phyloP scores from a whole-genome alignment of 192 early-diverging fungal genomes.

The Funneliformis mosseae region DNA sequence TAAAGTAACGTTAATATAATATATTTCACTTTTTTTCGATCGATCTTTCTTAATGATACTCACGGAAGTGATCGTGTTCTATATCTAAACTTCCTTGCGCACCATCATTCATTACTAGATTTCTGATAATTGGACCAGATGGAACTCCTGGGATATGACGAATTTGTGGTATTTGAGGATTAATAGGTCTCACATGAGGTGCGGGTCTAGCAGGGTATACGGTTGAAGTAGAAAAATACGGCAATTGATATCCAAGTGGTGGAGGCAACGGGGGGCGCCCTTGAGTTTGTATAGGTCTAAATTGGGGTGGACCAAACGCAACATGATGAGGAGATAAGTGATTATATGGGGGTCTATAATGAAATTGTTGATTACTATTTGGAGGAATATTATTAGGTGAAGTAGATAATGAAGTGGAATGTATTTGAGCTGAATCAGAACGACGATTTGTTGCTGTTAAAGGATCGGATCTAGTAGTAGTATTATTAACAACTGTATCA shows the following conservation, averaged over 20 bases:
- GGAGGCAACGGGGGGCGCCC: constrained; percentile 38
- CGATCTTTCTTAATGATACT: not conserved
- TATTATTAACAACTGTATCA: not conserved
- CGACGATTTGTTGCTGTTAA: not conserved
- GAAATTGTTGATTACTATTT: not conserved
- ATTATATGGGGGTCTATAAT: constrained; percentile 11
- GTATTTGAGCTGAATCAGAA: not conserved
- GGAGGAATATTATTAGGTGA: not conserved
- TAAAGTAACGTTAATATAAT: not conserved
- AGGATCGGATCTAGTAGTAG: not conserved
- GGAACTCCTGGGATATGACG: not conserved
- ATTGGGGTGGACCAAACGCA: constrained; percentile 3
- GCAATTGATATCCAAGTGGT: constrained; percentile 41
- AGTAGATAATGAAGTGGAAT: not conserved
- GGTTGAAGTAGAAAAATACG: constrained; percentile 35
- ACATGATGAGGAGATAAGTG: no score
- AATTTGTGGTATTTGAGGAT: no score
- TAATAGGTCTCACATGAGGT: no score
- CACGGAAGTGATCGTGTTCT: not conserved
- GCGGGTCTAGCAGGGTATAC: not conserved
- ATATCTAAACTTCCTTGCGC: not conserved
- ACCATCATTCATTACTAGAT: not conserved
- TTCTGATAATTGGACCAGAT: not conserved
- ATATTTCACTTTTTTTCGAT: not conserved
- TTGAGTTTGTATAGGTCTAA: constrained; percentile 41